These are phyloP conservation scores for Coniella lustricola DNA, from an alignment of 2,329 filamentous ascomycete species.

Conservation along the genomic window DNA sequence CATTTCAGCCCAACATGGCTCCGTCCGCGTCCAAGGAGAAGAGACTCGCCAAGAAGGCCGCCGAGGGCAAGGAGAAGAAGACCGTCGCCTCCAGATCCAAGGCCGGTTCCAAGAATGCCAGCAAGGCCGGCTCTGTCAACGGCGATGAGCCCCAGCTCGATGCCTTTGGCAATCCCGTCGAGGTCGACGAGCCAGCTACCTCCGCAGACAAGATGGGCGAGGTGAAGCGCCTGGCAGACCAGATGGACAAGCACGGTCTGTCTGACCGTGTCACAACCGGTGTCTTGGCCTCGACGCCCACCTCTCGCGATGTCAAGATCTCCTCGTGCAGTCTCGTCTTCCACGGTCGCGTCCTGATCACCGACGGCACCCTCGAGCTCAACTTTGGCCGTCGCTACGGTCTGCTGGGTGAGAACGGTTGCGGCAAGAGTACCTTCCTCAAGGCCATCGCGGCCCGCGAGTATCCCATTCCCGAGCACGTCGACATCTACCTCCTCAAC, in stretches of 20 bases:
- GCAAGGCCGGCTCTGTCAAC: slow-evolving; percentile 58
- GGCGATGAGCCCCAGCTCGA: slow-evolving; percentile 61
- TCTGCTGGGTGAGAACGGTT: slow-evolving; percentile 96
- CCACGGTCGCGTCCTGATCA: slow-evolving; percentile 94
- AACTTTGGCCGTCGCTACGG: slow-evolving; percentile 91
- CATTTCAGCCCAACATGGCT: slow-evolving; percentile 45
- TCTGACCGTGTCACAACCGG: slow-evolving; percentile 98
- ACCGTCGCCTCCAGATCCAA: slow-evolving; percentile 59
- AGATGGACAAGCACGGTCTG: slow-evolving; percentile 93
- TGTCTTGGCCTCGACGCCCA: slow-evolving; percentile 77
- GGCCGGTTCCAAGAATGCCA: slow-evolving; percentile 59
- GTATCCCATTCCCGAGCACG: slow-evolving; percentile 89
- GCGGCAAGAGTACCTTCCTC: slow-evolving; percentile 95
- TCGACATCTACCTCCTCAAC: slow-evolving; percentile 98
- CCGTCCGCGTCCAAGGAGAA: slow-evolving; percentile 62
- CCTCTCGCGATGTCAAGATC: slow-evolving; percentile 95
- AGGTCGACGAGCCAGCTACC: slow-evolving; percentile 60
- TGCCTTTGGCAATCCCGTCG: slow-evolving; percentile 49
- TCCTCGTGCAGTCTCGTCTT: slow-evolving; percentile 90
- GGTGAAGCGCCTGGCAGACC: slow-evolving; percentile 79
- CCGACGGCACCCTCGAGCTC: slow-evolving; percentile 87
- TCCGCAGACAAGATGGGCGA: slow-evolving; percentile 67
- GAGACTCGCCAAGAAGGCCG: slow-evolving; percentile 64
- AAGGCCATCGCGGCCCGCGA: slow-evolving; percentile 92
- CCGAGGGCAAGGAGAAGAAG: slow-evolving; percentile 72